Conservation (phyloP, 805 yeast species). For the Isabelozyma gotoi region DNA sequence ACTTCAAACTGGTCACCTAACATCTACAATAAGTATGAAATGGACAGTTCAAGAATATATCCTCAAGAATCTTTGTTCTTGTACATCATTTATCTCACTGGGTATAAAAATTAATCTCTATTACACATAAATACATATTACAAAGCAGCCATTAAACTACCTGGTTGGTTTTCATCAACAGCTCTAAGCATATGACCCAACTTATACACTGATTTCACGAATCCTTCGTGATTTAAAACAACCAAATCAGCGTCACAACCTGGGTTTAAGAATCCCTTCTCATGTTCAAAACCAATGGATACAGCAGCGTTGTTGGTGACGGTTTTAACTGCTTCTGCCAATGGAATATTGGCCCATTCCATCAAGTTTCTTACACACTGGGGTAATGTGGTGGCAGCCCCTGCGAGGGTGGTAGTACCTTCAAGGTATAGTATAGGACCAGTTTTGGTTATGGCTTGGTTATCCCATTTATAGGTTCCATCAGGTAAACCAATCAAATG, state of each 20-base stretch:
- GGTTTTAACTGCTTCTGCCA: constrained; percentile 55
- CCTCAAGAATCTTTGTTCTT: too few relatives aligned
- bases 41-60: too few relatives aligned
- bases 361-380: constrained; percentile 50
- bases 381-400: constrained; percentile 57
- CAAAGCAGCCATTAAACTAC: constrained; percentile 14
- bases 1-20: too few relatives aligned
- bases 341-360: constrained; percentile 47
- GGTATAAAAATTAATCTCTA: too few relatives aligned
- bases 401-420: constrained; percentile 60
- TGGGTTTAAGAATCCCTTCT: constrained; percentile 49
- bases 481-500: constrained; percentile 55
- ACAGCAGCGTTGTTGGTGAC: constrained; percentile 55
- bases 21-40: too few relatives aligned
- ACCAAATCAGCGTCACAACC: constrained; percentile 61
- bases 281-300: constrained; percentile 41
- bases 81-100: too few relatives aligned
- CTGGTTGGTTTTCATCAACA: constrained; percentile 15
- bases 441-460: constrained; percentile 46
- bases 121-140: constrained; percentile 2
- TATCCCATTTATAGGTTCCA: constrained; percentile 55
- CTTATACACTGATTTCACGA: constrained; percentile 50
- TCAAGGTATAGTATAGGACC: constrained; percentile 48
- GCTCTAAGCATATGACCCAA: constrained; percentile 37
- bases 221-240: constrained; percentile 43